A percentile compares a stretch with the other conserved stretches of the same genome.
These are phyloP conservation scores for Euphorbia peplus DNA, from an alignment of 345 rosid species.

Conservation along the genomic window DNA sequence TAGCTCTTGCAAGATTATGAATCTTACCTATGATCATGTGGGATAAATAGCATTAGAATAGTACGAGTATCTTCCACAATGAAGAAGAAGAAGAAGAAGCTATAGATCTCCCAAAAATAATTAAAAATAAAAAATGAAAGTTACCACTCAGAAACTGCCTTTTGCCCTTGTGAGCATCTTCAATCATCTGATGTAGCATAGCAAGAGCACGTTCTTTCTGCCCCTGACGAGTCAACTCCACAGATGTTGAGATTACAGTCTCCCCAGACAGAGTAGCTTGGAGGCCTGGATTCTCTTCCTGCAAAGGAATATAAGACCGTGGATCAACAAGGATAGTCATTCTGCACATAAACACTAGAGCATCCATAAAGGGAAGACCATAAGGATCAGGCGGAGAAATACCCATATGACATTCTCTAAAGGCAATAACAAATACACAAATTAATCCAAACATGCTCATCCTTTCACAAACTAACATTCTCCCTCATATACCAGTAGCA, in stretches of 20 bases:
- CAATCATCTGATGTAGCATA: slow-evolving; percentile 90
- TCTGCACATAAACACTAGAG: not conserved
- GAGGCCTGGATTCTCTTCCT: slow-evolving; percentile 71
- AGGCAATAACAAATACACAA: not conserved
- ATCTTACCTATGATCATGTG: slow-evolving; percentile 67
- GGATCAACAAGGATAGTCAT: slow-evolving; percentile 9
- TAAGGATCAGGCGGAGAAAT: not conserved
- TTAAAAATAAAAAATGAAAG: slow-evolving; percentile 12
- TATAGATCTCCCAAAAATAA: slow-evolving; percentile 15
- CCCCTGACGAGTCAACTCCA: slow-evolving; percentile 71
- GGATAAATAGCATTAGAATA: slow-evolving; percentile 26
- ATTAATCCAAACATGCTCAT: not conserved
- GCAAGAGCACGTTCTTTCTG: slow-evolving; percentile 90
- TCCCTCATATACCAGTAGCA: not conserved
- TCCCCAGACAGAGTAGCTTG: slow-evolving; percentile 71
- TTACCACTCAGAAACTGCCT: slow-evolving; percentile 95
- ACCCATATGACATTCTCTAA: not conserved
- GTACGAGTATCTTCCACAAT: slow-evolving; percentile 5
- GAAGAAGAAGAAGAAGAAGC: slow-evolving; percentile 17
- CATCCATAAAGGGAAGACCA: not conserved
- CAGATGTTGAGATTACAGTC: slow-evolving; percentile 45
- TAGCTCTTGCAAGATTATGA: slow-evolving; percentile 93
- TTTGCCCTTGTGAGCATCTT: slow-evolving; percentile 97
- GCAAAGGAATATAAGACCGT: slow-evolving; percentile 20
- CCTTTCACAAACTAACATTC: not conserved